Evolutionary conservation across 441 rosid genomes (phyloP).

Genomic region (Pelargonium fulgidum): DNA sequence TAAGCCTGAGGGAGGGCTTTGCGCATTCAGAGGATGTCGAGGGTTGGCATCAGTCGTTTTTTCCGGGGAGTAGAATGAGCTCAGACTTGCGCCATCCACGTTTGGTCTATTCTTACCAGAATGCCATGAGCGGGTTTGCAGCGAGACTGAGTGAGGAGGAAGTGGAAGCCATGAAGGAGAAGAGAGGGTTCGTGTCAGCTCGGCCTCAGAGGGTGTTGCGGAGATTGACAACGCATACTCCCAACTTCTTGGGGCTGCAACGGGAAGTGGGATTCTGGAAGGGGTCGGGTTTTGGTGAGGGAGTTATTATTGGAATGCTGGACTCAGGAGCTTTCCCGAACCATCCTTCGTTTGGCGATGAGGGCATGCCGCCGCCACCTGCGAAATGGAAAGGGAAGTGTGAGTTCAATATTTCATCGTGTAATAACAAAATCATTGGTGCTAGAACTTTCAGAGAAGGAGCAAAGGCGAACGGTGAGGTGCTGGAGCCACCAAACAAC

Average conservation of each 20-base stretch:
- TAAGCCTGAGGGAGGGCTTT: conserved; percentile 24
- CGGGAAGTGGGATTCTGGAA: conserved; percentile 28
- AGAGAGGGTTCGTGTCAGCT: conserved; percentile 34
- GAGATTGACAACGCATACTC: conserved; percentile 31
- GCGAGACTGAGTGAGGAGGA: conserved; percentile 35
- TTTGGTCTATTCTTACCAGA: conserved; percentile 29
- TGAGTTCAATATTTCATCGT: conserved; percentile 29
- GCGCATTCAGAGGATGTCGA: conserved; percentile 19
- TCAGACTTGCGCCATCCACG: conserved; percentile 13
- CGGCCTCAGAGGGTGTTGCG: conserved; percentile 20
- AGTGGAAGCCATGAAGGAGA: conserved; percentile 25
- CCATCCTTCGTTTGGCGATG: conserved; percentile 44
- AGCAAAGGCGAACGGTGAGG: conserved; percentile 16
- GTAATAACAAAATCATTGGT: conserved; percentile 45
- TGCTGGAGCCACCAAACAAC: conserved; percentile 28
- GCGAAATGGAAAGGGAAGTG: conserved; percentile 56
- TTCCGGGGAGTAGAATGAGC: conserved; percentile 22
- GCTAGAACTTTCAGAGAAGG: conserved; percentile 33
- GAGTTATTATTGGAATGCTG: conserved; percentile 38
- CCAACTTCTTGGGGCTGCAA: conserved; percentile 35
- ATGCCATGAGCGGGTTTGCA: conserved; percentile 39
- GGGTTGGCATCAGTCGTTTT: conserved; percentile 36
- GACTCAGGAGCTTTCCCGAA: conserved; percentile 36
- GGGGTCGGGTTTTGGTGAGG: conserved; percentile 32
- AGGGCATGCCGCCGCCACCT: conserved; percentile 43